Conservation (phyloP, 306 rosid species). For the Cucumis sativus region DNA sequence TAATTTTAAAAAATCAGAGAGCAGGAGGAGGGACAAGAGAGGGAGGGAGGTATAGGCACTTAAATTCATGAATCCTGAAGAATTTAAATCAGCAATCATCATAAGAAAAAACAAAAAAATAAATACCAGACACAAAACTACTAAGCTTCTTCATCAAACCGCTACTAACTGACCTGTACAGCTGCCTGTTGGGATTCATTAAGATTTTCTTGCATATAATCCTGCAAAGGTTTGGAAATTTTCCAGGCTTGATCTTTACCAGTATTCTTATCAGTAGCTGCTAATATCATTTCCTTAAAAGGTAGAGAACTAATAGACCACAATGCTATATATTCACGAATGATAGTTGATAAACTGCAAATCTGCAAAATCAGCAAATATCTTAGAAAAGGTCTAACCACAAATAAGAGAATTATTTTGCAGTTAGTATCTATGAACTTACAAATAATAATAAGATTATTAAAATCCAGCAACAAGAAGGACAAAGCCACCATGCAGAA, state of each 20-base stretch:
- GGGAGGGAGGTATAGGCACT: not conserved
- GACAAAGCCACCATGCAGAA: not conserved
- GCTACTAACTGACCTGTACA: conserved; percentile 39
- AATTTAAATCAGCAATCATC: not conserved
- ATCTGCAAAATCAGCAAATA: conserved; percentile 32
- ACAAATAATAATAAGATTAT: not conserved
- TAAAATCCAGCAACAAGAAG: not conserved
- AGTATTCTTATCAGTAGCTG: conserved; percentile 33
- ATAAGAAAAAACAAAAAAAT: not conserved
- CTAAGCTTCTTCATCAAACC: not conserved
- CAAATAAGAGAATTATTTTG: not conserved
- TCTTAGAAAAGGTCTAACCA: not conserved
- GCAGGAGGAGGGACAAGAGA: not conserved
- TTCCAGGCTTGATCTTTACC: conserved; percentile 58
- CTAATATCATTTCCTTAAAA: conserved; percentile 73
- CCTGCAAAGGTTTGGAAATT: conserved; percentile 54
- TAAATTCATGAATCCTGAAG: not conserved
- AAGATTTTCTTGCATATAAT: conserved; percentile 50
- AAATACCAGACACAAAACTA: not conserved
- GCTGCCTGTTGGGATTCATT: conserved; percentile 78
- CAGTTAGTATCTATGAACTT: not conserved
- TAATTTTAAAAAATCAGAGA: not conserved
- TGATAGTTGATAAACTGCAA: conserved; percentile 84
- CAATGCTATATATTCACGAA: conserved; percentile 71
- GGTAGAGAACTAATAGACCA: conserved; percentile 49